A percentile compares a stretch with the other conserved stretches of the same genome.
Conservation (phyloP, 2,329 filamentous ascomycete genomes). For the Ophiocordyceps sinensis region DNA sequence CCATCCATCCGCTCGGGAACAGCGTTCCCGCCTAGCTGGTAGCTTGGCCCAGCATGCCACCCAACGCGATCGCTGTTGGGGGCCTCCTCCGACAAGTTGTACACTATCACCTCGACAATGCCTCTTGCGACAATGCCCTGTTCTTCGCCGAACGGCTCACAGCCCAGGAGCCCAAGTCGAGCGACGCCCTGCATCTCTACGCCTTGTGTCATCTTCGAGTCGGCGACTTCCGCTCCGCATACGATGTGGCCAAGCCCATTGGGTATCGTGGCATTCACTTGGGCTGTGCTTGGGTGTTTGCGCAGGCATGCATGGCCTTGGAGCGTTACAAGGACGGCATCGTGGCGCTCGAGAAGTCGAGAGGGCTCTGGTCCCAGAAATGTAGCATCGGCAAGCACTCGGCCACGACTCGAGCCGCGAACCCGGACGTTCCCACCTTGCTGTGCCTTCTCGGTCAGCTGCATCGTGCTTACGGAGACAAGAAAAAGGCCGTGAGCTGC, state of each 20-base stretch:
- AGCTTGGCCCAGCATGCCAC: slow-evolving; percentile 30
- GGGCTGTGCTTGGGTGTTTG: slow-evolving; percentile 83
- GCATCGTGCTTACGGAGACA: slow-evolving; percentile 68
- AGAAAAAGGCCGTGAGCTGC: slow-evolving; percentile 68
- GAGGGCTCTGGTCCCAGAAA: slow-evolving; percentile 58
- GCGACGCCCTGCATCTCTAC: slow-evolving; percentile 70
- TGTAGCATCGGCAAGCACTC: slow-evolving; percentile 74
- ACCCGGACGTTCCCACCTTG: slow-evolving; percentile 75
- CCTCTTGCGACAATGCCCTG: slow-evolving; percentile 75
- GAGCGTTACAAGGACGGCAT: slow-evolving; percentile 72
- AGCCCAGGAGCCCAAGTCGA: slow-evolving; percentile 68
- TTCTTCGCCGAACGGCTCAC: slow-evolving; percentile 82
- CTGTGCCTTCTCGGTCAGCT: slow-evolving; percentile 76
- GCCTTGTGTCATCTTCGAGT: slow-evolving; percentile 73
- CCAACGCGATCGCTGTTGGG: slow-evolving; percentile 32
- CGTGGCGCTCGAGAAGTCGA: slow-evolving; percentile 68
- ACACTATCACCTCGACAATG: slow-evolving; percentile 72
- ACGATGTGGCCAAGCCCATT: slow-evolving; percentile 61
- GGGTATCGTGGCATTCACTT: slow-evolving; percentile 61
- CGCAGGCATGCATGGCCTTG: slow-evolving; percentile 71
- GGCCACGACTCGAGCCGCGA: slow-evolving; percentile 55
- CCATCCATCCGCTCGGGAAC: slow-evolving; percentile 1
- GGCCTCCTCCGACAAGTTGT: slow-evolving; percentile 44
- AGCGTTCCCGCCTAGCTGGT: not conserved
- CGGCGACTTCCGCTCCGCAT: slow-evolving; percentile 72